Conservation (phyloP, 2,329 filamentous ascomycete genomes). For the Sclerotinia trifoliorum region DNA sequence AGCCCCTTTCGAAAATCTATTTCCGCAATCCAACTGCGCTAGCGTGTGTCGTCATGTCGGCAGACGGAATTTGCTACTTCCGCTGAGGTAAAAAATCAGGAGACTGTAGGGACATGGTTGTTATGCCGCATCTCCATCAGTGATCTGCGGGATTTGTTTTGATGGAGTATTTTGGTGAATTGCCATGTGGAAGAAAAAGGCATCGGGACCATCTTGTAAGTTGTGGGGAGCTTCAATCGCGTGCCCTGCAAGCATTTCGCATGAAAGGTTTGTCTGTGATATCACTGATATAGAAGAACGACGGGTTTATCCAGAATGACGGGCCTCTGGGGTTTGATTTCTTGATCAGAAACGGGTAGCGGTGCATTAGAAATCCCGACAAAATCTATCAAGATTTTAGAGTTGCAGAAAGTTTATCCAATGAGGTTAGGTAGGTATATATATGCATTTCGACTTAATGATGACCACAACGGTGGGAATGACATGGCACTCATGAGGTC, state of each 20-base stretch:
- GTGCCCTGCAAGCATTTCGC: neutral
- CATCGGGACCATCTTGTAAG: neutral
- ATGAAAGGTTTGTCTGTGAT: neutral
- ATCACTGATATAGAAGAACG: no score
- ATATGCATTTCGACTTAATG: neutral
- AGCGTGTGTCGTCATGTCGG: constrained; percentile 1
- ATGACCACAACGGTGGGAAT: neutral
- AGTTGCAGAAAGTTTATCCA: neutral
- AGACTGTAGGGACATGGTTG: neutral
- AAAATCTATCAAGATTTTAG: neutral
- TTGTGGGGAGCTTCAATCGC: neutral
- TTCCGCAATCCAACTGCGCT: neutral
- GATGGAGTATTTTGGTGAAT: neutral
- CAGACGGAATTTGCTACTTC: constrained; percentile 7
- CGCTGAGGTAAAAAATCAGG: neutral
- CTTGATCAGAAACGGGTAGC: neutral
- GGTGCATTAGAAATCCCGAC: neutral
- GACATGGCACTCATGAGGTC: neutral
- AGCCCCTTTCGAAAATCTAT: neutral
- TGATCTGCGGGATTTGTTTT: neutral
- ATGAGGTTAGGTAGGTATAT: neutral
- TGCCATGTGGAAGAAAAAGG: constrained; percentile 4
- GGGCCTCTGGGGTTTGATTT: neutral
- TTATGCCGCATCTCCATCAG: neutral
- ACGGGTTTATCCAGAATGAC: neutral